Evolutionary conservation across 805 yeast species (phyloP).

Genomic region (Metschnikowia gruessii): DNA sequence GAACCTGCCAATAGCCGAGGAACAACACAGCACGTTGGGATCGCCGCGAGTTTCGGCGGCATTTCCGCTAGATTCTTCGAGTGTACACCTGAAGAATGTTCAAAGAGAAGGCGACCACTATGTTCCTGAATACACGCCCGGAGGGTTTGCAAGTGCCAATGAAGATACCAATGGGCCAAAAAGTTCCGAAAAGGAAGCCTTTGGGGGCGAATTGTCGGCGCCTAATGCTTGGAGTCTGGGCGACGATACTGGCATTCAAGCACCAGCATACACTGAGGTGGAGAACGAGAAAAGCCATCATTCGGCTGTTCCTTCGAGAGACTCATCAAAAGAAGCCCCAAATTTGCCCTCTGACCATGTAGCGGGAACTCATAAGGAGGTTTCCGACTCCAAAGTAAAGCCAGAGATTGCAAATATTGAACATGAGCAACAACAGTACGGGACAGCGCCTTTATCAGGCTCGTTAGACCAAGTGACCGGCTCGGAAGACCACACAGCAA

Average conservation of each 20-base stretch:
- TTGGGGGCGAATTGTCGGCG: not conserved
- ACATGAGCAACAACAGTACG: no score
- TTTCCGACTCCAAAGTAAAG: no score
- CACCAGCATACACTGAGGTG: not conserved
- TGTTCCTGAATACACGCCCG: not conserved
- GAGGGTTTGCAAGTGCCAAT: not conserved
- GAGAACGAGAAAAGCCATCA: no score
- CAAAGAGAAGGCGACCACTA: not conserved
- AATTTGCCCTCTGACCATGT: no score
- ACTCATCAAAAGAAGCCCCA: no score
- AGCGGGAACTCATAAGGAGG: no score
- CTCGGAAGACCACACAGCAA: no score
- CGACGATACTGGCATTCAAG: not conserved
- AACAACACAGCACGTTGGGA: not conserved
- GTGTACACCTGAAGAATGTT: conserved; percentile 3
- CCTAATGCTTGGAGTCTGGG: not conserved
- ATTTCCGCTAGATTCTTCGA: conserved; percentile 5
- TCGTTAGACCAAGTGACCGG: no score
- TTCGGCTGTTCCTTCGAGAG: no score
- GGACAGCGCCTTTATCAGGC: no score
- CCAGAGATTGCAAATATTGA: no score
- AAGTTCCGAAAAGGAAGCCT: not conserved
- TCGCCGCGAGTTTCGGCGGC: not conserved
- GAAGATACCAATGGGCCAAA: not conserved
- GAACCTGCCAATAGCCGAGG: conserved; percentile 9